Evolutionary conservation across 1,284 basidiomycete species (phyloP).

Genomic region (Porodaedalea pini): DNA sequence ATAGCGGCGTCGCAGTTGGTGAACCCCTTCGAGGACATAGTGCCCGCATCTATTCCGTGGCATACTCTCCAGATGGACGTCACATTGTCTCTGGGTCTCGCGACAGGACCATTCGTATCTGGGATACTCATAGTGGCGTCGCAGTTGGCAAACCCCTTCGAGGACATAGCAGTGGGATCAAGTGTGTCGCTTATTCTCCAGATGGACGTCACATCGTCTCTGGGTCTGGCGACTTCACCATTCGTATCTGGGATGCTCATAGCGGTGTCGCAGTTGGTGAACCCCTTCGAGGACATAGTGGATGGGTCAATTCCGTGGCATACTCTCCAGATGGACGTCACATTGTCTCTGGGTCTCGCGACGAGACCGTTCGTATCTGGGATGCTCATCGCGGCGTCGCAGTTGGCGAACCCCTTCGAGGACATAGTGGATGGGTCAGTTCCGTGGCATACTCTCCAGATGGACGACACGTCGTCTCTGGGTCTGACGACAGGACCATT

Average conservation of each 20-base stretch:
- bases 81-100: conserved; percentile 18
- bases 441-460: conserved; percentile 19
- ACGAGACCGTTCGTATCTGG: conserved; percentile 55
- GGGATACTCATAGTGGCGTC: conserved; percentile 63
- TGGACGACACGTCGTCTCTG: conserved; percentile 6
- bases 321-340: conserved; percentile 78
- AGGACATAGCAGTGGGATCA: conserved; percentile 94
- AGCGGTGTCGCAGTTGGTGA: conserved; percentile 20
- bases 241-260: conserved; percentile 70
- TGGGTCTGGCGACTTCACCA: conserved; percentile 76
- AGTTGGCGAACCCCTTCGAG: conserved; percentile 1
- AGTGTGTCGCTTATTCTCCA: conserved; percentile 99
- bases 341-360: conserved; percentile 86
- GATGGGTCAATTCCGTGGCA: conserved; percentile 61
- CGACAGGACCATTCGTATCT: conserved; percentile 96
- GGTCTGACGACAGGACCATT: conserved; percentile 17
- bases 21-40: conserved; percentile 38
- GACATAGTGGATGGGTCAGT: conserved; percentile 9
- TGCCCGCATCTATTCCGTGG: conserved; percentile 40
- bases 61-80: conserved; percentile 35
- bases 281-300: neutral
- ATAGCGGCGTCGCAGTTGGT: conserved; percentile 27
- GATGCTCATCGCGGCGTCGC: conserved; percentile 1
- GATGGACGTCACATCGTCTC: conserved; percentile 81
- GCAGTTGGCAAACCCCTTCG: conserved; percentile 66